Percentiles rank a stretch among this genome's conserved stretches.
phyloP scores from a whole-genome alignment of 1,139 yeast genomes.

The Kluyveromyces marxianus region DNA sequence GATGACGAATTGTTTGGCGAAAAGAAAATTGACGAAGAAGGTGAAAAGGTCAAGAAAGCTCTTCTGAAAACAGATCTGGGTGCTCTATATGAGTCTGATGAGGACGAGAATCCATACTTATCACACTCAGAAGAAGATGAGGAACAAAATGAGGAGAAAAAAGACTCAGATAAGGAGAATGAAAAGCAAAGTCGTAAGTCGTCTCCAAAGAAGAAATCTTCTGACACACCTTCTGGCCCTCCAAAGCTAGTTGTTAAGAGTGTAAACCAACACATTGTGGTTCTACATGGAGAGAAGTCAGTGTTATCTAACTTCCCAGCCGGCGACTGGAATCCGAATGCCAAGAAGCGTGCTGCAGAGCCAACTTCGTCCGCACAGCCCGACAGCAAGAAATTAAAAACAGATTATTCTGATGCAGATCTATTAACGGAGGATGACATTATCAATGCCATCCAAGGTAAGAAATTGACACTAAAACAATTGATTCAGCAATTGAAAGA shows the following conservation, averaged over 20 bases:
- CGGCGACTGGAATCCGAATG: slow-evolving; percentile 80
- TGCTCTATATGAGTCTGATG: slow-evolving; percentile 86
- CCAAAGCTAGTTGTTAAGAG: slow-evolving; percentile 42
- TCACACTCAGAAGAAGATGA: slow-evolving; percentile 66
- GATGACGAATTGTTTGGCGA: slow-evolving; percentile 54
- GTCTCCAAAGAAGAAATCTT: slow-evolving; percentile 23
- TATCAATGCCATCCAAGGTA: slow-evolving; percentile 51
- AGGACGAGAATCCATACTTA: slow-evolving; percentile 73
- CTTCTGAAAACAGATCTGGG: slow-evolving; percentile 80
- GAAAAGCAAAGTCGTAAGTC: slow-evolving; percentile 19
- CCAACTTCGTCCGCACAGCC: slow-evolving; percentile 24
- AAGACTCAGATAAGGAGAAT: slow-evolving; percentile 36
- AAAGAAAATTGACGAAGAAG: slow-evolving; percentile 84
- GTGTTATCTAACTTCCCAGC: slow-evolving; percentile 61
- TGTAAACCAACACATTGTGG: slow-evolving; percentile 58
- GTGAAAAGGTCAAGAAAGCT: slow-evolving; percentile 76
- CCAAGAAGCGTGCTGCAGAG: slow-evolving; percentile 36
- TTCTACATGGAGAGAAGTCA: slow-evolving; percentile 55
- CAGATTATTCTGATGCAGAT: slow-evolving; percentile 11
- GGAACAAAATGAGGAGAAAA: slow-evolving; percentile 44
- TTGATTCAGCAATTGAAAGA: slow-evolving; percentile 53
- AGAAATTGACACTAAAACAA: slow-evolving; percentile 60
- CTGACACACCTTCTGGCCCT: slow-evolving; percentile 10
- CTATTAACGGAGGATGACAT: slow-evolving; percentile 66
- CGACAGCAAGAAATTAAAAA: slow-evolving; percentile 12